These are phyloP conservation scores for Isatis lusitanica DNA, from an alignment of 441 rosid genomes.

Conservation along the genomic window DNA sequence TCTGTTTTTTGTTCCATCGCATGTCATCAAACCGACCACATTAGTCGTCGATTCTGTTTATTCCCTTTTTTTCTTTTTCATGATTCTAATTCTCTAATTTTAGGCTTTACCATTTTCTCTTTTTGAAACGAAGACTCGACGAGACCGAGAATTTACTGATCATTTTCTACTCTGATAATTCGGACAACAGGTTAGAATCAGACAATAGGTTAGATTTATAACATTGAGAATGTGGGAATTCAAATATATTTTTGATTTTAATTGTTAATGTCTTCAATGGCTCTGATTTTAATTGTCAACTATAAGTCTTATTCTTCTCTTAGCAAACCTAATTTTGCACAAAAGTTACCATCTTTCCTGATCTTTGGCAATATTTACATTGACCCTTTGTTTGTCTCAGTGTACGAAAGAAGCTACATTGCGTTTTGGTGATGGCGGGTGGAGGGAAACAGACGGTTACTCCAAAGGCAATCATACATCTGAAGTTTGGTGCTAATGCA, in stretches of 20 bases:
- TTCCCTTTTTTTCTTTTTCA: neutral
- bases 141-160: neutral
- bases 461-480: slow-evolving; percentile 78
- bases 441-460: slow-evolving; percentile 48
- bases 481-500: slow-evolving; percentile 72
- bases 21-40: neutral
- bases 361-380: neutral
- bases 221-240: neutral
- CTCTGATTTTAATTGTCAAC: neutral
- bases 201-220: neutral
- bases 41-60: neutral
- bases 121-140: neutral
- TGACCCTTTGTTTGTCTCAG: slow-evolving; percentile 20
- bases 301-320: neutral
- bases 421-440: slow-evolving; percentile 36
- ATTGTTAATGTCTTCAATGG: neutral
- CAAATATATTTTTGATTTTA: neutral
- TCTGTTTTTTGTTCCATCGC: neutral
- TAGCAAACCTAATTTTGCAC: neutral
- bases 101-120: neutral
- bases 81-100: neutral
- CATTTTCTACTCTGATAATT: neutral
- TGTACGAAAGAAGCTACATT: slow-evolving; percentile 21
- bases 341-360: slow-evolving; percentile 15
- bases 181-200: neutral